phyloP scores from a whole-genome alignment of 2,329 filamentous ascomycete genomes.

The Microsporum ferrugineum region DNA sequence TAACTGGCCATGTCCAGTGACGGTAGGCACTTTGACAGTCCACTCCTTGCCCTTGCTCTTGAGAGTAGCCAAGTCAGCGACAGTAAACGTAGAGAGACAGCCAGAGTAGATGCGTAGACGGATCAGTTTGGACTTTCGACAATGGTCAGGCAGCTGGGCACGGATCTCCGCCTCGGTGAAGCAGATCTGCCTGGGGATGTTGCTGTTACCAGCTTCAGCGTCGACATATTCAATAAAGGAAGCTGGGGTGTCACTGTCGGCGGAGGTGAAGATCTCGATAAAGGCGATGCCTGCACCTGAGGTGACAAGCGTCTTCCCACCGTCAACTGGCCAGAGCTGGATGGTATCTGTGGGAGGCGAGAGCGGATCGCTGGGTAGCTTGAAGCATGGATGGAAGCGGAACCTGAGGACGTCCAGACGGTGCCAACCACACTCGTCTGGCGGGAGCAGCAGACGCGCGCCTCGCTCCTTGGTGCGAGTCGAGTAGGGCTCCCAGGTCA shows the following conservation, averaged over 20 bases:
- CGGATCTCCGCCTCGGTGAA: conserved; percentile 67
- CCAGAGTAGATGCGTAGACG: conserved; percentile 65
- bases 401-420: conserved; percentile 80
- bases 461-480: conserved; percentile 78
- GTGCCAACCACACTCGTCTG: conserved; percentile 87
- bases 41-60: conserved; percentile 63
- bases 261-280: conserved; percentile 69
- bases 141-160: conserved; percentile 57
- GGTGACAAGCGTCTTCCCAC: conserved; percentile 61
- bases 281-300: conserved; percentile 74
- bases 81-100: conserved; percentile 58
- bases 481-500: conserved; percentile 69
- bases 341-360: conserved; percentile 52
- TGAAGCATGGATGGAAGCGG: conserved; percentile 80
- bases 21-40: conserved; percentile 62
- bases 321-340: conserved; percentile 76
- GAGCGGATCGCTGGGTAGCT: conserved; percentile 59
- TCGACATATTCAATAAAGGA: conserved; percentile 70
- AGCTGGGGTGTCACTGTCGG: conserved; percentile 70
- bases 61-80: conserved; percentile 64
- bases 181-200: conserved; percentile 57
- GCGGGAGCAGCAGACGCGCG: conserved; percentile 55
- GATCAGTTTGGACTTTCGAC: conserved; percentile 55
- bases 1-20: conserved; percentile 43
- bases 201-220: conserved; percentile 44